Evolutionary conservation across 495 filamentous ascomycete species (phyloP), one percentile per base, ranked within the genome.

Genomic region (Daldinia decipiens): DNA sequence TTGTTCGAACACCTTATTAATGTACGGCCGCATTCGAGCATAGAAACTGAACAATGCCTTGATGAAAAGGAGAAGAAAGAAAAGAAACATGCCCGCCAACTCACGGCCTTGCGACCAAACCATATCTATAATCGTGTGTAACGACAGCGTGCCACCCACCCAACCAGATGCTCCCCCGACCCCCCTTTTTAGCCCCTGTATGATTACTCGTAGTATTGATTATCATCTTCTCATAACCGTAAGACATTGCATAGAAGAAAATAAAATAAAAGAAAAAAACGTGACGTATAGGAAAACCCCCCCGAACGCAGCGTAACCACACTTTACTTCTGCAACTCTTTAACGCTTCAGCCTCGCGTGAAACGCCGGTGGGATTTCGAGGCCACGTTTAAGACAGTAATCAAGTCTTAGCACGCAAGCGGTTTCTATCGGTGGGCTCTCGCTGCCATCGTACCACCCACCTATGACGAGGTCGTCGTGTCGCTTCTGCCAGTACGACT

Each of bases 381-480:
- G 51, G 3, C 66, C 66, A 2, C 51, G 43, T 39, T 53, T 17
- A 26, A 73, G 71, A 36, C 62, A 65, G 24, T 66, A 36, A 11
- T 73, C 57, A 36, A 69, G 67, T 6, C 53, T 17, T 6, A 77
- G 47, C 21, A 74, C 43, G 52, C 75, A 77, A 5, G 68, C 66
- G 7, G 75, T 77, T 21, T 65, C 57, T 36, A 77, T 58, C 17
- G 73, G 70, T 2, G 67, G 65, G 27, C 32, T 74, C 75, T 89
- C 87, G 27, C 64, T 78, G 13, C 85, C 87, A 24, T 75, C 77
- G 78, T 97, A 97, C 88, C 91, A 97, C 12, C 92, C 93, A 9
- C 85, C 89, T 1, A 87, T 79, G 55, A 90, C 84, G 61, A 98
- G 76, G 15, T 78, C 76, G 55, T 74, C 69, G 79, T 97, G 94